Base-by-base conservation (phyloP, 179 eudicot species). In the Actinidia chinensis region DNA sequence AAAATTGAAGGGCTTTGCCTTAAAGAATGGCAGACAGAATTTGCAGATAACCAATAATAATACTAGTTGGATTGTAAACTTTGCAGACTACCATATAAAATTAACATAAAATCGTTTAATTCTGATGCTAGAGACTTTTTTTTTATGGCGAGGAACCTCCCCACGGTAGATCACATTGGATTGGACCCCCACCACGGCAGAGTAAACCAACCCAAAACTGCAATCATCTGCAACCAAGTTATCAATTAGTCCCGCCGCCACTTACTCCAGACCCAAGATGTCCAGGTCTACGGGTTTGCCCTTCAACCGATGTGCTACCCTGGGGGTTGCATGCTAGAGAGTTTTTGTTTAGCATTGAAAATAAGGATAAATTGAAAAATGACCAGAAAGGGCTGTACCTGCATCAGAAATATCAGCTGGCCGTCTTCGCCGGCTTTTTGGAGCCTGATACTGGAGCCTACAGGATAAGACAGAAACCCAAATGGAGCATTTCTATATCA, bases 401-500 rank as follows among this genome's bases (percentile, higher is more conserved):
- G 97, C 98, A 56, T 89, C n/a, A 95, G 91, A 85, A 93, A 95
- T 81, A 93, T 93, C 60, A 95, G 85, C 79, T 93, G 97, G 18
- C 98, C 97, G 70, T 91, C 98, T 79, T 93, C 98, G 98, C 98
- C 17, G 98, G 98, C 83, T 93, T 91, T 82, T 93, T 95, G 64
- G 98, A 95, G 78, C 98, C 98, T 68, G 97, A 95, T 84, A 95
- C 98, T 52, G 97, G 98, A 83, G 98, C 98, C 98, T 95, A 71
- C 51, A 66, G 73, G 60, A 78, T 67, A 54, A 67, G 46, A 42
- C 33, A 47, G 25, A 67, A 33, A 58, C 52, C 40, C 11, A 55
- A 68, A 56, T 12, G 67, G 42, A 74, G 22, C 1, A 11, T 18
- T 54, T 14, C 33, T 44, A 22, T 22, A 71, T 25, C n/a, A 71